Percentiles rank a stretch among this genome's conserved stretches.
These are phyloP conservation scores for Paraconiothyrium sp. DNA, from an alignment of 2,329 filamentous ascomycete genomes.

Conservation along the genomic window DNA sequence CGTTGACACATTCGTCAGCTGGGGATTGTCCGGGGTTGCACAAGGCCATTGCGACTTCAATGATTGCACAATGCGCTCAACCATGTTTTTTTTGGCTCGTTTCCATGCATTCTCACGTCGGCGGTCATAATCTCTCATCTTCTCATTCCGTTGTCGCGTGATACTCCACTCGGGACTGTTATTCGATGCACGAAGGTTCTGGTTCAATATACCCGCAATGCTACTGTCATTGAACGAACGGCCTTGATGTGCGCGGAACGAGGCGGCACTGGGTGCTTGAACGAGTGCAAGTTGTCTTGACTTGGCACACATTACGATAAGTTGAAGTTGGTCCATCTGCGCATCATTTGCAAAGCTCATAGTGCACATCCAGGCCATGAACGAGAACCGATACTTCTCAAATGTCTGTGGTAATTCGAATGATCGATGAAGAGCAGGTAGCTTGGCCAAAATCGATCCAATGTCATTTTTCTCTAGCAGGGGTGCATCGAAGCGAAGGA, in stretches of 20 bases:
- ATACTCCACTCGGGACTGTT: not conserved
- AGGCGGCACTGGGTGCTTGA: slow-evolving; percentile 17
- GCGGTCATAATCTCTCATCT: slow-evolving; percentile 1
- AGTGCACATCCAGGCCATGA: slow-evolving; percentile 37
- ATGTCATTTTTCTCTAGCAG: slow-evolving; percentile 26
- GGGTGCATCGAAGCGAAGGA: slow-evolving; percentile 30
- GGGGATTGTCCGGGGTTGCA: slow-evolving; percentile 18
- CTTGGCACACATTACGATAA: slow-evolving; percentile 30
- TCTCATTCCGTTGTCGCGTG: not conserved
- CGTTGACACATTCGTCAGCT: not conserved
- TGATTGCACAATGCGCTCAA: slow-evolving; percentile 18
- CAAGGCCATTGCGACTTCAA: slow-evolving; percentile 31
- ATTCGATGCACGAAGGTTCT: not conserved
- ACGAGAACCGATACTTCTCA: slow-evolving; percentile 25
- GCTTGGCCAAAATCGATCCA: slow-evolving; percentile 8
- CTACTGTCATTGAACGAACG: not conserved
- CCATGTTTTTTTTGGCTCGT: slow-evolving; percentile 14
- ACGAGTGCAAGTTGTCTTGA: slow-evolving; percentile 16
- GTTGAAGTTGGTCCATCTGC: slow-evolving; percentile 33
- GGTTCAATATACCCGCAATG: not conserved
- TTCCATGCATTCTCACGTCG: slow-evolving; percentile 20
- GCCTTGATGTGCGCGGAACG: slow-evolving; percentile 1
- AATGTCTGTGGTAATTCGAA: slow-evolving; percentile 25
- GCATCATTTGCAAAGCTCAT: slow-evolving; percentile 30
- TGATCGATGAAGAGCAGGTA: slow-evolving; percentile 15